Base-by-base conservation (phyloP, 2,329 filamentous ascomycete species). In the Raffaelea albimanens region DNA sequence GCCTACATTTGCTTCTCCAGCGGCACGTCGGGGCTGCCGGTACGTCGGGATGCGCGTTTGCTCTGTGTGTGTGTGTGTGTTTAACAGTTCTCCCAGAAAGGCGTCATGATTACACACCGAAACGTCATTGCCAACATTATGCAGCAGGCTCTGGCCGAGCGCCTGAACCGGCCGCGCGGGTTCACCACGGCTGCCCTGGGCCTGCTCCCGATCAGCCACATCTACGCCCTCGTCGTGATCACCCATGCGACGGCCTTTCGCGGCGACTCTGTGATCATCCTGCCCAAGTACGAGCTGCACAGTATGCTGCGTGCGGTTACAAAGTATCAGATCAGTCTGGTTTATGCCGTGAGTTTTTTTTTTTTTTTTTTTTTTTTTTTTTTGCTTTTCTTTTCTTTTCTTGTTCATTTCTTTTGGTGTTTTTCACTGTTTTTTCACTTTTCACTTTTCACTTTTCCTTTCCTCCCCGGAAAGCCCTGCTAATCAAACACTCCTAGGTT, bases 81-180 rank as follows among this genome's bases (percentile, higher is more conserved):
- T n/a, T n/a, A n/a, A n/a, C n/a, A n/a, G 20, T n/a, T 18, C 14
- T 45, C 20, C 51, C 50, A 83, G 78, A 86, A 86, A 80, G 83
- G 80, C 42, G 84, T 87, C 18, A 87, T 83, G 80, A 83, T 89
- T 44, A 79, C 82, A 8, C 84, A 88, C 61, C 67, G 69, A 18
- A 88, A 87, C 55, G 77, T 87, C 11, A 87, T 89, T 43, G 76
- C 82, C 22, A 88, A 88, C 58, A 73, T 76, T 1, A 59, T 87
- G 43, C 84, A 87, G 59, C 68, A 82, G 39, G 57, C 59, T 4
- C 65, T 69, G 2, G 78, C 60, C 47, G 57, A 68, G 38, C 47
- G 63, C 48, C 63, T 56, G 4, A 59, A 65, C 29, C 56, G 71
- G 2, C 25, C 25, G 13, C 7, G 25, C 25, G 25, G 13, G 25